Evolutionary conservation across 2,329 filamentous ascomycete species (phyloP).

Genomic region (Penicillium freii): DNA sequence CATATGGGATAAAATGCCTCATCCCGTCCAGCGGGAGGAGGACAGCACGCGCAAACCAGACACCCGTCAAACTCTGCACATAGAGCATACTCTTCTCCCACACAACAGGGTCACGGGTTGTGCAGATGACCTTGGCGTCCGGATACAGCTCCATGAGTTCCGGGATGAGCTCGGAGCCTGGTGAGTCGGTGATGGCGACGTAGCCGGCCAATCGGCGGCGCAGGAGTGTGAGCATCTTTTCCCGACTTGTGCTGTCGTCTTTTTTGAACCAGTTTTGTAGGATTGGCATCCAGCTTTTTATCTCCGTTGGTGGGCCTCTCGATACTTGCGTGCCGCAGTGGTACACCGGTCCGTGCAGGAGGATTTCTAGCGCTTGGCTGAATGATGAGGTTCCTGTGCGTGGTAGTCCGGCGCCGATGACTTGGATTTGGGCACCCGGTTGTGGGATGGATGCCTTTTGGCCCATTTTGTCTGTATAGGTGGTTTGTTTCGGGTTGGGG

Average conservation of each 20-base stretch:
- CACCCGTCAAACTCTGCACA: slow-evolving; percentile 11
- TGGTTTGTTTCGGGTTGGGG: neutral
- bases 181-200: slow-evolving; percentile 49
- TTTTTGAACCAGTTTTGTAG: slow-evolving; percentile 15
- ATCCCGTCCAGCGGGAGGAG: slow-evolving; percentile 28
- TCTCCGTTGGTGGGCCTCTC: slow-evolving; percentile 20
- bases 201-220: slow-evolving; percentile 39
- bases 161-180: slow-evolving; percentile 43
- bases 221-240: slow-evolving; percentile 14
- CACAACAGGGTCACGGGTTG: slow-evolving; percentile 23
- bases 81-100: slow-evolving; percentile 29
- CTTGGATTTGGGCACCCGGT: slow-evolving; percentile 20
- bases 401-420: slow-evolving; percentile 34
- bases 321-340: slow-evolving; percentile 49
- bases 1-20: slow-evolving; percentile 25
- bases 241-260: neutral
- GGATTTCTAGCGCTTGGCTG: slow-evolving; percentile 47
- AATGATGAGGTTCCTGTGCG: slow-evolving; percentile 54
- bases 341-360: slow-evolving; percentile 51
- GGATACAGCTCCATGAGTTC: slow-evolving; percentile 52
- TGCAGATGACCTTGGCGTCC: slow-evolving; percentile 49
- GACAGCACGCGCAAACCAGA: slow-evolving; percentile 22
- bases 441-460: slow-evolving; percentile 19
- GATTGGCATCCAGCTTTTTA: slow-evolving; percentile 26
- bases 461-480: slow-evolving; percentile 16